Evolutionary conservation across 1,139 yeast species (phyloP), one percentile per base, ranked within the genome.

Genomic region (Pneumocystis oryctolagi): DNA sequence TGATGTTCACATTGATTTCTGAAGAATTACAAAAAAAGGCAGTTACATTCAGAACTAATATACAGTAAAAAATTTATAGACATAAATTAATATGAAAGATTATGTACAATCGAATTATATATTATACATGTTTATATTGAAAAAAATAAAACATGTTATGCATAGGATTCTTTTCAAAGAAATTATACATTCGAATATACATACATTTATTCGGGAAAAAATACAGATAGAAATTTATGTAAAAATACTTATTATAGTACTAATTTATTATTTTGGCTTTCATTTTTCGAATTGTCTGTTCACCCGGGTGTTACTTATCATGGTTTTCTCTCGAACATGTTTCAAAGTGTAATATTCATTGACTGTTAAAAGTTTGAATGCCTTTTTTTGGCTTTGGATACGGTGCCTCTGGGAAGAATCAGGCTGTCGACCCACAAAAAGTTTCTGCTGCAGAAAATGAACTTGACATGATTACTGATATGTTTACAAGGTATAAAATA

Each of bases 371-470:
- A n/a, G 37, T 14, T 34, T 34, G 40, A 28, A 60, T 60, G 62
- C 59, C 63, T 6, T 61, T 60, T 34, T 61, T 64, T 47, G 60
- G 60, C 56, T 60, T 62, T 55, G 65, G 65, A 9, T 39, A 55
- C 30, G 53, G 47, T 18, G 37, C 61, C n/a, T 4, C 34, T 14
- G 14, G n/a, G 9, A 12, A 14, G 3, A 63, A 62, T 42, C 65
- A 65, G 20, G 37, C 63, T 14, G 65, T 65, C 37, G 62, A 65
- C 42, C 66, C 66, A 8, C 65, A 63, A 39, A 65, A 66, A 32
- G 62, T 65, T 18, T 65, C 66, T 32, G 60, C 62, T 61, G 66
- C 65, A 18, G 66, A 65, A 57, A 64, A 62, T 31, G 66, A 65
- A 40, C 61, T 65, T 20, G 66, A 65, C 25, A 60, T 65, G 64